phyloP scores from a whole-genome alignment of 345 rosid species.

The Zanthoxylum bungeanum region DNA sequence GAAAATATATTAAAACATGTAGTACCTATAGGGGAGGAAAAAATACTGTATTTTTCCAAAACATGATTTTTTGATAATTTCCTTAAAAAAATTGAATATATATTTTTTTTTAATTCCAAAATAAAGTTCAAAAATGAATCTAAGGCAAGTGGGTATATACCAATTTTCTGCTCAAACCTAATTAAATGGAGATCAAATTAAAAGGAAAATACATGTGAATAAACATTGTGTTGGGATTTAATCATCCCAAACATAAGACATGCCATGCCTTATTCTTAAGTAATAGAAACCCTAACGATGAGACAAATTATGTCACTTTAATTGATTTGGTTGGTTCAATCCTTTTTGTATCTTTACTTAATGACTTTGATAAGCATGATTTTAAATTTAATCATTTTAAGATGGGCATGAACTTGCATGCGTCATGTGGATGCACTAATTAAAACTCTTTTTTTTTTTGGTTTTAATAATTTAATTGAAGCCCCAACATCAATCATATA shows the following conservation, averaged over 20 bases:
- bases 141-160: no score
- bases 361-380: conserved; percentile 1
- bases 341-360: no score
- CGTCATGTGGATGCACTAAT: conserved; percentile 1
- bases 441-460: background rate
- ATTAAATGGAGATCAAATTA: background rate
- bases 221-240: background rate
- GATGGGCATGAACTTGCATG: conserved; percentile 21
- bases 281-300: conserved; percentile 16
- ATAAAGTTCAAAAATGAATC: no score
- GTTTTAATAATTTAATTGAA: background rate
- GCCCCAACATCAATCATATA: conserved; percentile 3
- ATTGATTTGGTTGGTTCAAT: background rate
- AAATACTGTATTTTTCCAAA: no score
- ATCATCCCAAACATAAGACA: conserved; percentile 4
- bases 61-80: no score
- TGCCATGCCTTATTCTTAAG: conserved; percentile 8
- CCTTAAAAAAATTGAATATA: no score
- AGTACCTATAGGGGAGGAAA: no score
- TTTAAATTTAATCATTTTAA: conserved; percentile 1
- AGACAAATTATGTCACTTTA: background rate
- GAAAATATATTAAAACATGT: no score
- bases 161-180: background rate
- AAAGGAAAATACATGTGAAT: conserved; percentile 13
- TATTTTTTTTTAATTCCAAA: no score